Percentiles rank a stretch among this genome's conserved stretches.
Evolutionary conservation across 225 moss, liverwort and hornwort species (phyloP).

Genomic region (Lunularia cruciata): DNA sequence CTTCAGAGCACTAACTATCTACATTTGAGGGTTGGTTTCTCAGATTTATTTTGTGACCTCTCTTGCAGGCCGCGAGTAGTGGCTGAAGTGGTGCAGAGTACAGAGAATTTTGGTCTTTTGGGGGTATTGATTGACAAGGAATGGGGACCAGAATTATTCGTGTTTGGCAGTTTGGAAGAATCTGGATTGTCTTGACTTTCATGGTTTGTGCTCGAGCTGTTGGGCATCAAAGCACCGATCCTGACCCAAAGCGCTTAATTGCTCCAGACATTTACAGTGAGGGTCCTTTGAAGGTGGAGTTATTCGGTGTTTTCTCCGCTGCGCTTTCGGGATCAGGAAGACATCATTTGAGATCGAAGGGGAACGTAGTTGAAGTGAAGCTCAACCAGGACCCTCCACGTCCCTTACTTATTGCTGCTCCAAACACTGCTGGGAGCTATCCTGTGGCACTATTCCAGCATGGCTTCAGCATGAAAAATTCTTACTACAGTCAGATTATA

Average conservation of each 20-base stretch:
- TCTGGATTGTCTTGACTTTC: constrained; percentile 26
- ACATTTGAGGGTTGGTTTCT: constrained; percentile 2
- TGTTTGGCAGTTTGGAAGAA: constrained; percentile 6
- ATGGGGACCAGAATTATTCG: constrained; percentile 23
- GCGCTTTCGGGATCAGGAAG: constrained; percentile 19
- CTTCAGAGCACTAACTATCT: too few relatives aligned
- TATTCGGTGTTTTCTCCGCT: constrained; percentile 40
- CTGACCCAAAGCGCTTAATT: constrained; percentile 42
- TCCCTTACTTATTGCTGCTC: constrained; percentile 62
- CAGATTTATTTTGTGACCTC: constrained; percentile 5
- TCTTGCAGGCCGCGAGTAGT: constrained; percentile 34
- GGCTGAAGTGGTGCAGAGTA: constrained; percentile 8
- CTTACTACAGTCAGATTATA: constrained; percentile 68
- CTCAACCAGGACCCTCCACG: constrained; percentile 39
- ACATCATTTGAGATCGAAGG: background rate
- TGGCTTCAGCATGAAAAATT: constrained; percentile 63
- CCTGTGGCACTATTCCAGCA: constrained; percentile 79
- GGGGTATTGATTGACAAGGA: constrained; percentile 15
- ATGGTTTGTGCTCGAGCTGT: constrained; percentile 38
- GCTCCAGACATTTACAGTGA: constrained; percentile 67
- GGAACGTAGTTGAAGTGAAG: constrained; percentile 3
- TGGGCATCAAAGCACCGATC: constrained; percentile 17
- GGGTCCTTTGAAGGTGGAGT: constrained; percentile 61
- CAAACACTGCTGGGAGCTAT: constrained; percentile 50
- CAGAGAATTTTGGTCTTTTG: constrained; percentile 18